These are phyloP conservation scores for Alternaria incomplexa DNA, from an alignment of 2,329 filamentous ascomycete genomes.

Conservation along the genomic window DNA sequence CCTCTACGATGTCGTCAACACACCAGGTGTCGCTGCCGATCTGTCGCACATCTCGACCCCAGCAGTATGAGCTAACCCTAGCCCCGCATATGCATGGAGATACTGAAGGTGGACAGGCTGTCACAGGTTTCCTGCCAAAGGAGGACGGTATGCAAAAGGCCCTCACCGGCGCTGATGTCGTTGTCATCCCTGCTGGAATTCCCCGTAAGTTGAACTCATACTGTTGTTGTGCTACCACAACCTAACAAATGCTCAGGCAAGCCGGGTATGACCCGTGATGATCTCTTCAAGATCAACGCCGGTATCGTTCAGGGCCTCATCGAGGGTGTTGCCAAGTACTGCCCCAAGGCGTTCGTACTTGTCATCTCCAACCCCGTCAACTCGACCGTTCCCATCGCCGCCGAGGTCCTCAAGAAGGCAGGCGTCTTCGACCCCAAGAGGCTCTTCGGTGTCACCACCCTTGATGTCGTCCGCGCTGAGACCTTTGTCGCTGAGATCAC, in stretches of 20 bases:
- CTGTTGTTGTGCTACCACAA: background rate
- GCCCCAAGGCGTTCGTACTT: slow-evolving; percentile 91
- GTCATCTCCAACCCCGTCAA: slow-evolving; percentile 99
- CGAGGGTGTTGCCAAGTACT: slow-evolving; percentile 83
- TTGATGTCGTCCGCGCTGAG: slow-evolving; percentile 97
- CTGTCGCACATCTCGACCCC: slow-evolving; percentile 95
- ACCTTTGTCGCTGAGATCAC: slow-evolving; percentile 89
- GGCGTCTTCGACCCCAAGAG: slow-evolving; percentile 93
- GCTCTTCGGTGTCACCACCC: slow-evolving; percentile 97
- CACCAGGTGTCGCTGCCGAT: slow-evolving; percentile 92
- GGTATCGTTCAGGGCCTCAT: slow-evolving; percentile 95
- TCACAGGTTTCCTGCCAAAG: slow-evolving; percentile 85
- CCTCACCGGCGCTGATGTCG: slow-evolving; percentile 91
- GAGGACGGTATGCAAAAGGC: slow-evolving; percentile 84
- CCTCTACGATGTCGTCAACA: slow-evolving; percentile 99
- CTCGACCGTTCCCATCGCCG: slow-evolving; percentile 96
- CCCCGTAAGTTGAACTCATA: slow-evolving; percentile 69
- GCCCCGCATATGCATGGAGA: slow-evolving; percentile 6
- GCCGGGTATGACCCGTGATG: slow-evolving; percentile 98
- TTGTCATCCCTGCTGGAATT: slow-evolving; percentile 97
- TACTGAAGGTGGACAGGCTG: slow-evolving; percentile 61
- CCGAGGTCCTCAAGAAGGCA: slow-evolving; percentile 93
- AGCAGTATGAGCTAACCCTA: slow-evolving; percentile 64
- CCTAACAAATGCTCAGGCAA: slow-evolving; percentile 71
- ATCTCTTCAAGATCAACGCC: slow-evolving; percentile 99